A percentile compares a stretch with the other conserved stretches of the same genome.
Conservation (phyloP, 257 asterid genomes). For the Solanum chiquidenum region DNA sequence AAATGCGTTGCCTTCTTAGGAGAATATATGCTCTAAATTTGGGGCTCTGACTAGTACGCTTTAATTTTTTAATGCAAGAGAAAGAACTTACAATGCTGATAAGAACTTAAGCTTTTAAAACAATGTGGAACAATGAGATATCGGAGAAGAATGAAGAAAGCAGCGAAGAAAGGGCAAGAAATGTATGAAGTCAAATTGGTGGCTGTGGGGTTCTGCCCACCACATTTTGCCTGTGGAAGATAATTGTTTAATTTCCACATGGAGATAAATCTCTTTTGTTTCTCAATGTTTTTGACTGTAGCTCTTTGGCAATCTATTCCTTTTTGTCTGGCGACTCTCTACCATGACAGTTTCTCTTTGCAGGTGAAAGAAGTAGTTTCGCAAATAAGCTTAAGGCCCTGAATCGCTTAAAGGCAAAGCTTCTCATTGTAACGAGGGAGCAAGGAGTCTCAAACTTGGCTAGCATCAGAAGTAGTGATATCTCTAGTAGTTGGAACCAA, state of each 20-base stretch:
- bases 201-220: too few species aligned
- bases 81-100: too few species aligned
- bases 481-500: conserved; percentile 28
- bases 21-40: not conserved
- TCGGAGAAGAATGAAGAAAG: too few species aligned
- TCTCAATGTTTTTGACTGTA: not conserved
- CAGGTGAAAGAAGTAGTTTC: conserved; percentile 68
- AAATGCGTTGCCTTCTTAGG: not conserved
- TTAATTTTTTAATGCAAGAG: too few species aligned
- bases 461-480: conserved; percentile 18
- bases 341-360: not conserved
- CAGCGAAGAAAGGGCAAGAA: too few species aligned
- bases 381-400: conserved; percentile 76
- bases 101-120: too few species aligned
- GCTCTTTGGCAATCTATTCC: too few species aligned
- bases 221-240: not conserved
- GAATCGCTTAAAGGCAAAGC: conserved; percentile 69
- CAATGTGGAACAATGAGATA: too few species aligned
- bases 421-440: conserved; percentile 34
- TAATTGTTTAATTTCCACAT: not conserved
- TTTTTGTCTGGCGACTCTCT: not conserved
- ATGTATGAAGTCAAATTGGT: too few species aligned
- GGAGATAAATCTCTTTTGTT: not conserved
- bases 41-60: not conserved
- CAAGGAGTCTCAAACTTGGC: conserved; percentile 26